Evolutionary conservation across 2,329 filamentous ascomycete species (phyloP).

Genomic region (Cladosporium sp.): DNA sequence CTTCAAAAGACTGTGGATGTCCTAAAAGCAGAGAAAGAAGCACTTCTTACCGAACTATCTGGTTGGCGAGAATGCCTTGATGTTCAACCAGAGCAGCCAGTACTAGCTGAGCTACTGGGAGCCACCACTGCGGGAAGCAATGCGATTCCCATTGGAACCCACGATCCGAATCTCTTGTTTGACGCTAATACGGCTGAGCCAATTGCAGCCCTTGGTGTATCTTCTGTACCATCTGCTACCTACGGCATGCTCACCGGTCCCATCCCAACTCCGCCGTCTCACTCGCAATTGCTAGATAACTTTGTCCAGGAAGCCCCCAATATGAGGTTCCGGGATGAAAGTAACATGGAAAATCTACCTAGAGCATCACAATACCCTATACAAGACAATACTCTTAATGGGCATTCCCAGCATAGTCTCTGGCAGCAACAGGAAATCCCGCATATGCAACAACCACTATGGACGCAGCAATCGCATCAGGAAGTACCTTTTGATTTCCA

Average conservation of each 20-base stretch:
- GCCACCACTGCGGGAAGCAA: neutral
- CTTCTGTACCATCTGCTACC: neutral
- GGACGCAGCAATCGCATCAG: neutral
- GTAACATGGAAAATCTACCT: neutral
- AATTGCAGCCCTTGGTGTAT: neutral
- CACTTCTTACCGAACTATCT: neutral
- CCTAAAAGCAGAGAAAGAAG: neutral
- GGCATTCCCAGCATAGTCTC: neutral
- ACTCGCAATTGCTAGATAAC: neutral
- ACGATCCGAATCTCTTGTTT: neutral
- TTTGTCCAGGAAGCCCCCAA: neutral
- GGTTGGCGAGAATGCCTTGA: slow-evolving; percentile 3
- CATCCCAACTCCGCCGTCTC: neutral
- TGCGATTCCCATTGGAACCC: neutral
- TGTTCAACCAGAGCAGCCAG: neutral
- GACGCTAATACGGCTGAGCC: neutral
- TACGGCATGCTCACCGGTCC: neutral
- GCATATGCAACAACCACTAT: neutral
- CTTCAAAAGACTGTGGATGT: neutral
- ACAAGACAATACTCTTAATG: neutral
- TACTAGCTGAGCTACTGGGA: neutral
- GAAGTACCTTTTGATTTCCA: neutral
- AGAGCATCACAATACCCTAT: neutral
- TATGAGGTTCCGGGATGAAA: too few relatives aligned
- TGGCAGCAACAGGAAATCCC: neutral